A percentile compares a stretch with the other conserved stretches of the same genome.
These are phyloP conservation scores for Aureobasidium namibiae DNA, from an alignment of 2,329 filamentous ascomycete genomes.

Conservation along the genomic window DNA sequence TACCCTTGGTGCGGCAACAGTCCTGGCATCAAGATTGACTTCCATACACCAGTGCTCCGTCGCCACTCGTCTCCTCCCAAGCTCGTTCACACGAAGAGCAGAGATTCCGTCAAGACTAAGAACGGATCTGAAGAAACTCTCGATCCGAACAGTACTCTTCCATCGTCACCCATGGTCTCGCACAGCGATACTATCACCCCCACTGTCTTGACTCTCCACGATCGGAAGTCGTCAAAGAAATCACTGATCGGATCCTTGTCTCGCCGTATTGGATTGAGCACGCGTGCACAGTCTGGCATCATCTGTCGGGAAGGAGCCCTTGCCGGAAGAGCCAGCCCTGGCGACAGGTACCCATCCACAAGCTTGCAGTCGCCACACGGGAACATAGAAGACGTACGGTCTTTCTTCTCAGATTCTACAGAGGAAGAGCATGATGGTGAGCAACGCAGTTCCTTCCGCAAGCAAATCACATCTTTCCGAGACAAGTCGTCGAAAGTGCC, in stretches of 20 bases:
- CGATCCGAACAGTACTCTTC: conserved; percentile 12
- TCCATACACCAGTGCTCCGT: conserved; percentile 25
- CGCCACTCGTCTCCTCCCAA: conserved; percentile 23
- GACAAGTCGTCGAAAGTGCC: conserved; percentile 18
- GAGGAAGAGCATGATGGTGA: conserved; percentile 20
- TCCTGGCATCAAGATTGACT: conserved; percentile 31
- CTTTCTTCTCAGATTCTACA: conserved; percentile 36
- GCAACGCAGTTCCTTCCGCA: conserved; percentile 24
- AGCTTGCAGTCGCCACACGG: conserved; percentile 35
- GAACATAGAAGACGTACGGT: conserved; percentile 33
- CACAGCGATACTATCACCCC: conserved; percentile 2
- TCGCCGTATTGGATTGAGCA: conserved; percentile 24
- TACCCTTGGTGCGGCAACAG: conserved; percentile 36
- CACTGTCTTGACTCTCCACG: conserved; percentile 22
- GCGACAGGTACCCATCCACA: conserved; percentile 43
- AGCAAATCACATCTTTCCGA: conserved; percentile 26
- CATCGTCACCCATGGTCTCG: conserved; percentile 8
- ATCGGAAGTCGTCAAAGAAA: conserved; percentile 26
- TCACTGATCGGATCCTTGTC: conserved; percentile 29
- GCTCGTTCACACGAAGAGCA: conserved; percentile 17
- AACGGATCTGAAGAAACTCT: conserved; percentile 3
- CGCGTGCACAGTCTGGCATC: conserved; percentile 11
- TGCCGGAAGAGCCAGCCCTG: conserved; percentile 20
- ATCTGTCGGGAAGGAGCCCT: conserved; percentile 1
- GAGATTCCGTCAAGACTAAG: not conserved